These are phyloP conservation scores for Xylariales sp. DNA, from an alignment of 2,329 filamentous ascomycete species.

Conservation along the genomic window DNA sequence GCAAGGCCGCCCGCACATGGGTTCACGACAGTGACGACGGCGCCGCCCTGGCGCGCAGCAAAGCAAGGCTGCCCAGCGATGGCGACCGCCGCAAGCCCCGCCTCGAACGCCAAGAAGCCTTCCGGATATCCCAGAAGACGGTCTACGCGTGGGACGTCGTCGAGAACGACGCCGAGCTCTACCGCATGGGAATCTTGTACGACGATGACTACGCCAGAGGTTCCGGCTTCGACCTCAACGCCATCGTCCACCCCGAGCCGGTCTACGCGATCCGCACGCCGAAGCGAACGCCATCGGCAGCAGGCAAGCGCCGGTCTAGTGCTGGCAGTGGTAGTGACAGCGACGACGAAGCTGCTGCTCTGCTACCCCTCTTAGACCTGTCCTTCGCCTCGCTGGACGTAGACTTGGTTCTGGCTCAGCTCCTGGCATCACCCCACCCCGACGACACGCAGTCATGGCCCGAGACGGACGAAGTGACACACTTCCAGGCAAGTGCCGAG, in stretches of 20 bases:
- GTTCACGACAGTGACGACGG: conserved; percentile 7
- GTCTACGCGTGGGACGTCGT: conserved; percentile 13
- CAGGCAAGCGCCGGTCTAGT: neutral
- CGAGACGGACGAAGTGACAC: no score
- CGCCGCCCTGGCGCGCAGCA: conserved; percentile 6
- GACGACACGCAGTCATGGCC: no score
- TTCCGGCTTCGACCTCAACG: conserved; percentile 17
- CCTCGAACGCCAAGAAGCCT: conserved; percentile 23
- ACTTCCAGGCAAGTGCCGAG: no score
- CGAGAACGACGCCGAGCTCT: conserved; percentile 18
- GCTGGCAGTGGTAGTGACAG: neutral
- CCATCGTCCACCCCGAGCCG: conserved; percentile 18
- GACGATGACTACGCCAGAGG: conserved; percentile 14
- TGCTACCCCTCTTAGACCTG: neutral
- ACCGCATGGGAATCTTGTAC: conserved; percentile 20
- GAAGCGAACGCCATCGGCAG: conserved; percentile 9
- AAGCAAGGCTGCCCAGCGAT: conserved; percentile 15
- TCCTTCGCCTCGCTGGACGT: neutral
- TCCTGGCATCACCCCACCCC: neutral
- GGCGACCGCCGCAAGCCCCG: conserved; percentile 12
- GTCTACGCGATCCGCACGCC: conserved; percentile 18
- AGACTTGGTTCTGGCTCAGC: neutral
- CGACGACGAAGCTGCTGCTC: neutral
- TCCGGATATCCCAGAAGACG: conserved; percentile 14
- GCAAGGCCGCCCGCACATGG: conserved; percentile 8